A percentile compares a stretch with the other conserved stretches of the same genome.
Conservation (phyloP, 2,329 filamentous ascomycete species). For the Aspergillus fijiensis region DNA sequence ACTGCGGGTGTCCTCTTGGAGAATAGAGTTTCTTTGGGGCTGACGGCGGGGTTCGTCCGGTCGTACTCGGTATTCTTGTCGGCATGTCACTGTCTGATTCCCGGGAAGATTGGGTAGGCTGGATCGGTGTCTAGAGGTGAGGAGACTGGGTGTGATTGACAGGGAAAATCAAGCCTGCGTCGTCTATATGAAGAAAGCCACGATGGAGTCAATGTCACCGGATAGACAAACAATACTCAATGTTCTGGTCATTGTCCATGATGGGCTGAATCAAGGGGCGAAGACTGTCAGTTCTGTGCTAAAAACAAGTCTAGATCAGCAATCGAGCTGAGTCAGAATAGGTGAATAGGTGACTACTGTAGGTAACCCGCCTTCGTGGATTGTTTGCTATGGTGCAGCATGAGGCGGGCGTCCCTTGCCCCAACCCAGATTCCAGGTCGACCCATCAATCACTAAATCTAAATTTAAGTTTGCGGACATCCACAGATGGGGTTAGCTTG, state of each 20-base stretch:
- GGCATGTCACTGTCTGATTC: not conserved
- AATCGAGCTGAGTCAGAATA: not conserved
- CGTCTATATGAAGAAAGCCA: not conserved
- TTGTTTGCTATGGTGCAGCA: not conserved
- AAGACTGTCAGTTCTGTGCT: not conserved
- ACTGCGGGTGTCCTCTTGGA: not conserved
- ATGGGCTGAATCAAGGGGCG: not conserved
- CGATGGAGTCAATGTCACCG: not conserved
- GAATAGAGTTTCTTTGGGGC: not conserved
- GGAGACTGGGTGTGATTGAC: not conserved
- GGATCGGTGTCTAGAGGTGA: not conserved
- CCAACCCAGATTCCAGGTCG: too few relatives aligned
- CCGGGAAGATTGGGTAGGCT: not conserved
- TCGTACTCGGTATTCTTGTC: not conserved
- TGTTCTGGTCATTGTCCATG: not conserved
- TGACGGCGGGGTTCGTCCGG: not conserved
- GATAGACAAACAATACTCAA: not conserved
- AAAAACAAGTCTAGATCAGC: not conserved
- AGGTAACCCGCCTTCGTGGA: not conserved
- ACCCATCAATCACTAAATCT: too few relatives aligned
- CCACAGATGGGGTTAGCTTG: not conserved
- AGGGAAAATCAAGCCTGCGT: not conserved
- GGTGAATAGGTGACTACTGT: not conserved
- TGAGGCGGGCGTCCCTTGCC: too few relatives aligned
- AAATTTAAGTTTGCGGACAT: not conserved